Evolutionary conservation across 225 moss, liverwort and hornwort species (phyloP).

Genomic region (Polytrichum formosum): DNA sequence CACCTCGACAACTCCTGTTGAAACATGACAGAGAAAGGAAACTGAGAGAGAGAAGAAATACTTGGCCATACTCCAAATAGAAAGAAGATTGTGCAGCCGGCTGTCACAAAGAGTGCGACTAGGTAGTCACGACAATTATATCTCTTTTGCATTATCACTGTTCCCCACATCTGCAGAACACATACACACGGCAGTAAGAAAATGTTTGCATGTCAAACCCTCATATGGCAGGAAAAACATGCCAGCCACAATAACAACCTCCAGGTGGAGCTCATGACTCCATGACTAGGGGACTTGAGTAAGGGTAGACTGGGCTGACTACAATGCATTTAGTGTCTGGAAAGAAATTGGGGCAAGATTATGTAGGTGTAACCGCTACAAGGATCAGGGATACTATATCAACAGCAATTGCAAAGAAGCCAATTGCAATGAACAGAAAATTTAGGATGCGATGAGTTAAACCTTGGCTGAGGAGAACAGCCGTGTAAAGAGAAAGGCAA

Average conservation of each 20-base stretch:
- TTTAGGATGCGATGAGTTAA: background rate
- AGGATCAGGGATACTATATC: no score
- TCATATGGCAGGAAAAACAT: background rate
- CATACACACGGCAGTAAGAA: background rate
- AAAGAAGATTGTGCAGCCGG: conserved; percentile 81
- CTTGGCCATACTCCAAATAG: conserved; percentile 56
- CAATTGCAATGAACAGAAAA: no score
- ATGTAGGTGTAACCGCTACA: no score
- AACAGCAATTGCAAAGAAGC: no score
- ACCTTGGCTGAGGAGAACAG: background rate
- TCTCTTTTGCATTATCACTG: conserved; percentile 69
- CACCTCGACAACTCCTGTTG: background rate
- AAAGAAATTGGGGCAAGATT: no score
- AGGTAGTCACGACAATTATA: conserved; percentile 73
- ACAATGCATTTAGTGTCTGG: no score
- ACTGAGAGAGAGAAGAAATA: conserved; percentile 12
- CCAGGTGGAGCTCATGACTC: no score
- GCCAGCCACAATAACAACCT: background rate
- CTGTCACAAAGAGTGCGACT: conserved; percentile 70
- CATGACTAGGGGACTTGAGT: no score
- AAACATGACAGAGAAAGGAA: background rate
- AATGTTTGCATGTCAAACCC: background rate
- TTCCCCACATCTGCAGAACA: conserved; percentile 72
- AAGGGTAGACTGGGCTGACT: no score
- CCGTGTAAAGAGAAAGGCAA: background rate